Conservation (phyloP, 305 asterid genomes). For the Fraxinus xanthoxyloides region DNA sequence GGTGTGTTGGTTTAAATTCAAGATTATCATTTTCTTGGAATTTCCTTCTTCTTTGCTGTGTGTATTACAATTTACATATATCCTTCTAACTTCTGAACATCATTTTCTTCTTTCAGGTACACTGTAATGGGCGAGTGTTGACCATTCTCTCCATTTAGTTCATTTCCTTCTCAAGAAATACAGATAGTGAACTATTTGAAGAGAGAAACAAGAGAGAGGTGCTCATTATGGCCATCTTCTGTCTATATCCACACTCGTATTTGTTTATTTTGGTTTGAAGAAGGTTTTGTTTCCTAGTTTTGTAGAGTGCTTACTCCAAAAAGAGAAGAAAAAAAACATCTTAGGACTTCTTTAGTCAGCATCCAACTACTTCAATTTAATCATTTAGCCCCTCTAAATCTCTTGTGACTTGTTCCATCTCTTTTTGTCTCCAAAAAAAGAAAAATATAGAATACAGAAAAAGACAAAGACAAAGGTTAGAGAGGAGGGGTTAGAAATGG, state of each 20-base stretch:
- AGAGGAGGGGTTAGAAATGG: conserved; percentile 40
- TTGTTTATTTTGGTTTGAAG: conserved; percentile 14
- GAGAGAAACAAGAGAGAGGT: background rate
- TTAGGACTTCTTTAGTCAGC: background rate
- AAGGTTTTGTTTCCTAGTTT: conserved; percentile 15
- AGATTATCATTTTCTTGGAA: background rate
- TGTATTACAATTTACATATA: background rate
- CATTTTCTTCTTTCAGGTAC: conserved; percentile 25
- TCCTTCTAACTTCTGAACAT: conserved; percentile 21
- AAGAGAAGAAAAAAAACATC: conserved; percentile 22
- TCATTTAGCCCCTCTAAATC: conserved; percentile 19
- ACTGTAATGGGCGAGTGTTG: background rate
- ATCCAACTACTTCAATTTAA: conserved; percentile 15
- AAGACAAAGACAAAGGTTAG: background rate
- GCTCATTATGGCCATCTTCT: conserved; percentile 14
- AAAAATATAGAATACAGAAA: conserved; percentile 23
- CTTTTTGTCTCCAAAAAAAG: conserved; percentile 58
- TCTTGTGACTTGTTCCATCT: conserved; percentile 25
- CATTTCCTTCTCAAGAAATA: conserved; percentile 33
- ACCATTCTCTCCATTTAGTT: conserved; percentile 13
- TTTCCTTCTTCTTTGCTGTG: conserved; percentile 18
- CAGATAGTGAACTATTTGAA: conserved; percentile 13
- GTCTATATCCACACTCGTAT: background rate
- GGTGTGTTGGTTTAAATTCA: conserved; percentile 6
- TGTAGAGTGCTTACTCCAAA: conserved; percentile 30